phyloP scores from a whole-genome alignment of 352 stramenopile genomes.

The Globisporangium barbulae region DNA sequence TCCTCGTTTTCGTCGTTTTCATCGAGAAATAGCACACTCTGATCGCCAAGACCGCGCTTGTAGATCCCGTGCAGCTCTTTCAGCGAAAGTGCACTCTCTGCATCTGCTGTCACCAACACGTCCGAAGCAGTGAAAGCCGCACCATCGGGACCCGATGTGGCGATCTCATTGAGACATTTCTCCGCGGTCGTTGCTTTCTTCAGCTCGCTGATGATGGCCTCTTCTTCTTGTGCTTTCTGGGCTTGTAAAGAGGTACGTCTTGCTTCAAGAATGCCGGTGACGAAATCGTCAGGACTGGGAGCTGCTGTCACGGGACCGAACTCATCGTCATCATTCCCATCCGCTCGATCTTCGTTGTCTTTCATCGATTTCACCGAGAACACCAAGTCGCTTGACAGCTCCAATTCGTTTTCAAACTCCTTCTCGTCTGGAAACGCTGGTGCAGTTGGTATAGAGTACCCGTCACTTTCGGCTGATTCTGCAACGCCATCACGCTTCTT shows the following conservation, averaged over 20 bases:
- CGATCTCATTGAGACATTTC: conserved; percentile 17
- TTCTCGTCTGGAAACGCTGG: conserved; percentile 46
- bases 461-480: conserved; percentile 6
- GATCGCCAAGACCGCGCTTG: conserved; percentile 73
- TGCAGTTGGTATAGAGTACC: conserved; percentile 32
- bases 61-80: conserved; percentile 79
- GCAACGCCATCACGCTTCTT: conserved; percentile 23
- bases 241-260: conserved; percentile 22
- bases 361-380: conserved; percentile 29
- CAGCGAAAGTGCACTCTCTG: conserved; percentile 38
- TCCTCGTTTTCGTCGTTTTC: conserved; percentile 16
- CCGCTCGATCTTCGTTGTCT: background rate
- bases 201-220: conserved; percentile 35
- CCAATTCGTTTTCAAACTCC: conserved; percentile 44
- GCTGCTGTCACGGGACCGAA: conserved; percentile 19
- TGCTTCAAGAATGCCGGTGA: conserved; percentile 14
- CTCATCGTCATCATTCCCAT: conserved; percentile 33
- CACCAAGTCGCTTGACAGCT: conserved; percentile 25
- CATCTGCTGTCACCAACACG: background rate
- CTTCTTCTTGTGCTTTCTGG: conserved; percentile 32
- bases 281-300: background rate
- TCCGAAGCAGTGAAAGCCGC: background rate
- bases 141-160: background rate
- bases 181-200: conserved; percentile 41
- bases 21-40: conserved; percentile 54